These are phyloP conservation scores for Eucommia ulmoides DNA, from an alignment of 257 asterid genomes.

Conservation along the genomic window DNA sequence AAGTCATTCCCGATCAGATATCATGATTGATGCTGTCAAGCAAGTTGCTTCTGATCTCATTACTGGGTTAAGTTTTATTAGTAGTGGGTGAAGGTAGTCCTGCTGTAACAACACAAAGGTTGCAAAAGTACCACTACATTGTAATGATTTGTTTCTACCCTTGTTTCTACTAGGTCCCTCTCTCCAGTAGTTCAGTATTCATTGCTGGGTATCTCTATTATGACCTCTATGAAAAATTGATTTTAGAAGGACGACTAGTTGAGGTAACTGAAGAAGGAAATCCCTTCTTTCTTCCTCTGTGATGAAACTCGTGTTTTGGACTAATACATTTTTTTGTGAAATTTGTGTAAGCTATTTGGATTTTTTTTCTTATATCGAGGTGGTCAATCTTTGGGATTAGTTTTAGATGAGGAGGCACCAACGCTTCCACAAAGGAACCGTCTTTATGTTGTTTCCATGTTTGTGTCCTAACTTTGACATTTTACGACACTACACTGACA, in stretches of 20 bases:
- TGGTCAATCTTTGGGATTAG: not conserved
- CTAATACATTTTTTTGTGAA: not conserved
- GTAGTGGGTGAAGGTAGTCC: too few species aligned
- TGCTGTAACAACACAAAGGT: too few species aligned
- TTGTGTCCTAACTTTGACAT: too few species aligned
- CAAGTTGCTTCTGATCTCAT: conserved; percentile 52
- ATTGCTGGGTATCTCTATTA: conserved; percentile 63
- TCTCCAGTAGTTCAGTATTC: conserved; percentile 44
- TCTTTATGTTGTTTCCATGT: too few species aligned
- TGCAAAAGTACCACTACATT: too few species aligned
- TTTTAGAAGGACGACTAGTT: conserved; percentile 50
- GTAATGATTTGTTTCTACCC: conserved; percentile 7
- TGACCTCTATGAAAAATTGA: conserved; percentile 54
- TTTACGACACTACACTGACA: too few species aligned
- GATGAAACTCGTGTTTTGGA: too few species aligned
- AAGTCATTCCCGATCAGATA: conserved; percentile 9
- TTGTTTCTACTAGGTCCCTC: conserved; percentile 54
- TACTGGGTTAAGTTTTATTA: conserved; percentile 45
- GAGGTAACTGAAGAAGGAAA: conserved; percentile 44
- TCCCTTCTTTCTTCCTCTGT: conserved; percentile 12
- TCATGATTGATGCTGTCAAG: conserved; percentile 32
- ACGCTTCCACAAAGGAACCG: not conserved
- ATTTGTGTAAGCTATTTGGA: not conserved
- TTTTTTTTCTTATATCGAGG: not conserved
- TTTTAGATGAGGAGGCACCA: not conserved